phyloP scores from a whole-genome alignment of 192 early-diverging fungal species.

The Glomus cerebriforme region DNA sequence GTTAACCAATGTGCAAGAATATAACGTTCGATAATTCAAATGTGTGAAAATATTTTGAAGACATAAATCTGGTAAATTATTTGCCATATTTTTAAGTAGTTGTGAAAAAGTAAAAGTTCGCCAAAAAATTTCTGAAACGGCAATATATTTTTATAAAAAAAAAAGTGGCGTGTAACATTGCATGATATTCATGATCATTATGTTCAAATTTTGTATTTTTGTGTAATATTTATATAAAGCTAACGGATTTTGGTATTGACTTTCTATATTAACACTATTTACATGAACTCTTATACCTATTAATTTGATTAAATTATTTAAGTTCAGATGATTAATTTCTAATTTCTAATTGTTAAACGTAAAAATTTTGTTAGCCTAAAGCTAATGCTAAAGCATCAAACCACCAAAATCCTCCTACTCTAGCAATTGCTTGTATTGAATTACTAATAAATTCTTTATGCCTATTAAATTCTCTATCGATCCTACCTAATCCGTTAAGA shows the following conservation, averaged over 20 bases:
- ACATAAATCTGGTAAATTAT: not conserved
- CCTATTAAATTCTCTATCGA: conserved; percentile 30
- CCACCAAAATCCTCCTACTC: conserved; percentile 31
- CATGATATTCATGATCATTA: too few relatives aligned
- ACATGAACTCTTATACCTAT: too few relatives aligned
- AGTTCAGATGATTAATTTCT: too few relatives aligned
- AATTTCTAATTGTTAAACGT: not conserved
- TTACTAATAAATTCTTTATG: conserved; percentile 31
- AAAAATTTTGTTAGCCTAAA: conserved; percentile 10
- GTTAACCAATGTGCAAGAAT: not conserved
- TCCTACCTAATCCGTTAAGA: conserved; percentile 21
- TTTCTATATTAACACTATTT: too few relatives aligned
- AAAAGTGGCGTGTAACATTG: too few relatives aligned
- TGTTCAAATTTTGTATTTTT: too few relatives aligned
- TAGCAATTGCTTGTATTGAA: conserved; percentile 17
- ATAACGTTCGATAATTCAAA: not conserved
- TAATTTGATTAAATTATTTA: too few relatives aligned
- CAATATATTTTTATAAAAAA: too few relatives aligned
- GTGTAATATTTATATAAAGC: too few relatives aligned
- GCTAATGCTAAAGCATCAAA: conserved; percentile 26
- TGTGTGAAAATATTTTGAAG: not conserved
- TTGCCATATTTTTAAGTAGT: not conserved
- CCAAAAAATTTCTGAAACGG: too few relatives aligned
- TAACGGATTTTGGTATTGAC: too few relatives aligned
- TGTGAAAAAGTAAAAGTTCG: too few relatives aligned